Conservation (phyloP, 257 asterid species). For the Fraxinus pennsylvanica region DNA sequence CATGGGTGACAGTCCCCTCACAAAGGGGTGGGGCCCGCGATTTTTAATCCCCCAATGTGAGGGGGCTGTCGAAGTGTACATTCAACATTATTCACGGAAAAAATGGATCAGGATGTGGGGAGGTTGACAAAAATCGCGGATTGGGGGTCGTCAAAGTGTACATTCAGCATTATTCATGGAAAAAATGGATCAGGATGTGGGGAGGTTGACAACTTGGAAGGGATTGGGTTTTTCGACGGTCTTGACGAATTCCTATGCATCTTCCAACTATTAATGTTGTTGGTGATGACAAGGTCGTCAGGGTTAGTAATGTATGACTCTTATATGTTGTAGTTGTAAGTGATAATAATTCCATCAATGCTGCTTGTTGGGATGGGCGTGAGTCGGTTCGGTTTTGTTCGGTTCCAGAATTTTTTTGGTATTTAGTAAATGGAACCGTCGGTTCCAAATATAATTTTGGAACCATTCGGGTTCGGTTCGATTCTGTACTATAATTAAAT, state of each 20-base stretch:
- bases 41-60: too few species aligned
- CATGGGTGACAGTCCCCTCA: too few species aligned
- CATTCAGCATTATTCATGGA: constrained; percentile 10
- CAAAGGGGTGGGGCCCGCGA: too few species aligned
- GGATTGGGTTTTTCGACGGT: constrained; percentile 90
- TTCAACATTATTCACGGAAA: constrained; percentile 27
- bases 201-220: constrained; percentile 81
- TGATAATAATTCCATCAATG: constrained; percentile 18
- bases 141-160: too few species aligned
- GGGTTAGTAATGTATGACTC: constrained; percentile 54
- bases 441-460: too few species aligned
- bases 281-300: constrained; percentile 69
- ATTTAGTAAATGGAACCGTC: too few species aligned
- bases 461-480: too few species aligned
- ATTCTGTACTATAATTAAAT: too few species aligned
- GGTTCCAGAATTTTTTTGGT: too few species aligned
- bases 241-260: constrained; percentile 85
- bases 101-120: constrained; percentile 61
- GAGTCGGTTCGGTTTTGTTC: too few species aligned
- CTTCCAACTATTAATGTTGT: constrained; percentile 75
- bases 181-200: constrained; percentile 62
- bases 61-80: too few species aligned
- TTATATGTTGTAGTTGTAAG: constrained; percentile 44
- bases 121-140: constrained; percentile 46
- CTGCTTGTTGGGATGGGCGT: neutral